A percentile compares a stretch with the other conserved stretches of the same genome.
These are phyloP conservation scores for Botrytis elliptica DNA, from an alignment of 2,329 filamentous ascomycete species.

Conservation along the genomic window DNA sequence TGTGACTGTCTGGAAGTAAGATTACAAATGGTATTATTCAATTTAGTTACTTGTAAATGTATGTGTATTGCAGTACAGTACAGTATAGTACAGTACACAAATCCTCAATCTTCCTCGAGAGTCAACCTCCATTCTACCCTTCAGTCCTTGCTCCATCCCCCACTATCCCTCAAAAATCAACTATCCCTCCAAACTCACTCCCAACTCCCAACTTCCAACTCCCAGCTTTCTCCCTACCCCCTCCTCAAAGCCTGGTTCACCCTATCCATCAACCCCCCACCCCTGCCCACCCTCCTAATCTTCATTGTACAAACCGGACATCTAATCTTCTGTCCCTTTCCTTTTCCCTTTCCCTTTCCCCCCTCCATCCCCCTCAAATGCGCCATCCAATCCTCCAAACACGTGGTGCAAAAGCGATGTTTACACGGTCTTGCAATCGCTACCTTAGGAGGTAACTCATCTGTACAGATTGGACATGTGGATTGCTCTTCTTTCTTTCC, in stretches of 20 bases:
- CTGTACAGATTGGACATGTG: neutral
- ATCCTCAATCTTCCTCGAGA: too few species aligned
- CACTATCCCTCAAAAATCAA: too few species aligned
- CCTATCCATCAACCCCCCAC: neutral
- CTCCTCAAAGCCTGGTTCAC: neutral
- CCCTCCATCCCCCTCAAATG: neutral
- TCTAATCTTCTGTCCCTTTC: neutral
- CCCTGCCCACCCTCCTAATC: neutral
- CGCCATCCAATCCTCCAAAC: neutral
- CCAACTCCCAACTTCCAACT: too few species aligned
- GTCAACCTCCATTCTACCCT: too few species aligned
- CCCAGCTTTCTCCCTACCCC: too few species aligned
- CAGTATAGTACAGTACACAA: too few species aligned
- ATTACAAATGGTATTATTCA: too few species aligned
- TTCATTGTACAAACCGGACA: neutral
- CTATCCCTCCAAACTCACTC: too few species aligned
- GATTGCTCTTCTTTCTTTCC: neutral
- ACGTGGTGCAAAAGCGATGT: neutral
- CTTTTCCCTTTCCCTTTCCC: neutral
- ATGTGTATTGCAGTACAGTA: too few species aligned
- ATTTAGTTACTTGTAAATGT: too few species aligned
- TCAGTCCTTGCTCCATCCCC: too few species aligned
- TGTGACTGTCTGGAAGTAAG: too few species aligned
- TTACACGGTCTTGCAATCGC: neutral
- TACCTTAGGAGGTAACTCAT: neutral